These are phyloP conservation scores for Pseudevernia furfuracea DNA, from an alignment of 495 filamentous ascomycete species.

Conservation along the genomic window DNA sequence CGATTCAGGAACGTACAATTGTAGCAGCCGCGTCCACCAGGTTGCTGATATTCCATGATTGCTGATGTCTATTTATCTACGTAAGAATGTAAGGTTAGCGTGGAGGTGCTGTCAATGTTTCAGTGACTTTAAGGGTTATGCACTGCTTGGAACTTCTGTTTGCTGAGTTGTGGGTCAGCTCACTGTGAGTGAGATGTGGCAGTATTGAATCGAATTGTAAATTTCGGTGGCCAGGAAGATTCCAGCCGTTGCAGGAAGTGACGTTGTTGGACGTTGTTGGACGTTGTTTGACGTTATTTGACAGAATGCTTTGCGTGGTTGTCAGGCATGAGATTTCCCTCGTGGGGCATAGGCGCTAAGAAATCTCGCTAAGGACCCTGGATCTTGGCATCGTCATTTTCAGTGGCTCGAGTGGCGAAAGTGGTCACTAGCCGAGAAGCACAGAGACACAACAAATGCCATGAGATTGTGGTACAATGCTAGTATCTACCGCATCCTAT, in stretches of 20 bases:
- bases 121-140: not conserved
- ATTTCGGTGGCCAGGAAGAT: not conserved
- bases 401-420: not conserved
- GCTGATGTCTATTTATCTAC: not conserved
- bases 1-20: slow-evolving; percentile 58
- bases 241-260: not conserved
- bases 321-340: slow-evolving; percentile 8
- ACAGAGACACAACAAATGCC: not conserved
- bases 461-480: not conserved
- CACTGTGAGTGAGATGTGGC: not conserved
- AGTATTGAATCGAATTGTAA: not conserved
- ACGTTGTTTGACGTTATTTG: too few relatives aligned
- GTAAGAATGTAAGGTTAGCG: slow-evolving; percentile 1
- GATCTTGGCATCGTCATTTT: not conserved
- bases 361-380: slow-evolving; percentile 11
- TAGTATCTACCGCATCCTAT: not conserved
- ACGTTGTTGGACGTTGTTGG: too few relatives aligned
- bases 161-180: not conserved
- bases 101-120: not conserved
- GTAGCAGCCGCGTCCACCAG: slow-evolving; percentile 61
- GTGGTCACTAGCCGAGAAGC: not conserved
- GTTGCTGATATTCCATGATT: slow-evolving; percentile 45
- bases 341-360: slow-evolving; percentile 18
- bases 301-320: slow-evolving; percentile 2
- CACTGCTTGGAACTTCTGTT: not conserved